A percentile compares a stretch with the other conserved stretches of the same genome.
phyloP scores from a whole-genome alignment of 106 monocot genomes.

The Dioscorea dumetorum region DNA sequence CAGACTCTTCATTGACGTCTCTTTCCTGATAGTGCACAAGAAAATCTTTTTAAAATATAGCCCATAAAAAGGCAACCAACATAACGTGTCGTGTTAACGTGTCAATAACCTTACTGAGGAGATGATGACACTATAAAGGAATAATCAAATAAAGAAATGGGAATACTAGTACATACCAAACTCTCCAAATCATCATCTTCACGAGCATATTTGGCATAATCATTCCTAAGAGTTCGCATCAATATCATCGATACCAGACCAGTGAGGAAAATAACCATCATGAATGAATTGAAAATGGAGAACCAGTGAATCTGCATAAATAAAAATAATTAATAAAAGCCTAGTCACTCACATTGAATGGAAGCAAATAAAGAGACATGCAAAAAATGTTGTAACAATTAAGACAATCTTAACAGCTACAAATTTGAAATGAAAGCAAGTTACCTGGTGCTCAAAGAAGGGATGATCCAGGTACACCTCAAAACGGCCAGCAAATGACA shows the following conservation, averaged over 20 bases:
- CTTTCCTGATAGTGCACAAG: slow-evolving; percentile 49
- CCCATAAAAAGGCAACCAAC: background rate
- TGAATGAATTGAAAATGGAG: slow-evolving; percentile 99
- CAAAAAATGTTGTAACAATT: background rate
- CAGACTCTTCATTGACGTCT: slow-evolving; percentile 96
- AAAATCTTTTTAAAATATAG: background rate
- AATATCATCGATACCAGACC: slow-evolving; percentile 95
- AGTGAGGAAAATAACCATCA: slow-evolving; percentile 99
- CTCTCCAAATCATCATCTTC: slow-evolving; percentile 93
- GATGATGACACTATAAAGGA: background rate
- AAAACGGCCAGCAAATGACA: slow-evolving; percentile 85
- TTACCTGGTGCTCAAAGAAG: slow-evolving; percentile 92
- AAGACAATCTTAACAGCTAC: background rate
- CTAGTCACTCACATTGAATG: background rate
- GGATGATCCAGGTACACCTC: slow-evolving; percentile 86
- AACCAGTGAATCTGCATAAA: slow-evolving; percentile 90
- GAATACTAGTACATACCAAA: slow-evolving; percentile 40
- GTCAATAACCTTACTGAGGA: background rate
- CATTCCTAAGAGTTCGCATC: slow-evolving; percentile 96
- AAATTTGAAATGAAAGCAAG: background rate
- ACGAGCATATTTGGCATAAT: slow-evolving; percentile 97
- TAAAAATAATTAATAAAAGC: background rate
- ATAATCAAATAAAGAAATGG: background rate
- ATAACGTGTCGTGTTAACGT: background rate
- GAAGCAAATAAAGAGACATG: background rate